Base-by-base conservation (phyloP, 164 flowering plant genomes). In the Amborella trichopoda region DNA sequence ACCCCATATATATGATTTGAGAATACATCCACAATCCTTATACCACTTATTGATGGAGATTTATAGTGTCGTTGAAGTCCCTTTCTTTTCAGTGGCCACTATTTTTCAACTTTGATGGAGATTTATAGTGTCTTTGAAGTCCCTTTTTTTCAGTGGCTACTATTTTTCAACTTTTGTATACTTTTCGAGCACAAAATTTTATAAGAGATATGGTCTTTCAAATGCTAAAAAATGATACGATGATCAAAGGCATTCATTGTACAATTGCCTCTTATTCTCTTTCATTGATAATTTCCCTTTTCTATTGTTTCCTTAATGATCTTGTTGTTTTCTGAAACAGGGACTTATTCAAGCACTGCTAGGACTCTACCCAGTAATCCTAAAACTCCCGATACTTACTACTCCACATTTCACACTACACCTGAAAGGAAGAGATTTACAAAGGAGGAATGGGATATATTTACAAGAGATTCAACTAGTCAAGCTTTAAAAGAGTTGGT, bases 401-500 rank as follows among this genome's bases (percentile, higher is more conserved):
- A 66, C 44, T 91, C 99, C 16, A 68, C 79, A 20, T 80, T 72
- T 59, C 99, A 91, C 46, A 12, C 46, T 1, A 78, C 90, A 12
- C 81, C 96, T 23, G 76, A 78, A 39, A 72, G 90, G 62, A 74
- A 70, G 41, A 66, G 48, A 5, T 71, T 78, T 38, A 68, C 95
- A 1, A 68, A 76, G 55, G 81, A 72, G n/a, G 88, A 80, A 52
- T 91, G 82, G 83, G 72, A 75, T 1, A 53, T 53, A 9, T 63
- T 82, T 63, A 82, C 99, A 0, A 61, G 24, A 54, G 82, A 69
- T 17, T 65, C 73, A 38, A 91, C 99, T n/a, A 69, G 75, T 34
- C 74, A 49, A 43, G 95, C 86, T 5, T 54, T 91, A 55, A 78
- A 80, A 56, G 84, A 50, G 34, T 74, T 87, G 23, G 80, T 78